A percentile compares a stretch with the other conserved stretches of the same genome.
phyloP scores from a whole-genome alignment of 2,329 filamentous ascomycete species.

The Cladosporium sp. region DNA sequence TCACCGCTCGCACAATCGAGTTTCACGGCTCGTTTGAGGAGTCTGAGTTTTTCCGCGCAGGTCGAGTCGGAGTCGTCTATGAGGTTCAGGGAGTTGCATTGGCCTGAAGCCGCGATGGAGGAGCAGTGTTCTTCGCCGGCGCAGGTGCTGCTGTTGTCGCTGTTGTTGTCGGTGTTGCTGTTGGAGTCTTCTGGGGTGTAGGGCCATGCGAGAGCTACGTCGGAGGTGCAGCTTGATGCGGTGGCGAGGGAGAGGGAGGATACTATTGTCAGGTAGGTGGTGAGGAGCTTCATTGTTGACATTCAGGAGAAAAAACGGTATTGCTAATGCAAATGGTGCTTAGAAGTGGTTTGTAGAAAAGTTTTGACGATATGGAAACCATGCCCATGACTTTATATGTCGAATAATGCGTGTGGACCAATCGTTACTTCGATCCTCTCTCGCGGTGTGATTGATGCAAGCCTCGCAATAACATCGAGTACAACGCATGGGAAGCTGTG shows the following conservation, averaged over 20 bases:
- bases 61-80: conserved; percentile 11
- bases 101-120: conserved; percentile 5
- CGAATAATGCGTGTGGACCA: no score
- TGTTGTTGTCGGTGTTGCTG: not conserved
- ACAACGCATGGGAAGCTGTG: no score
- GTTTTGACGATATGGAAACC: no score
- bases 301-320: no score
- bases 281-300: conserved; percentile 18
- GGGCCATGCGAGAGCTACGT: conserved; percentile 1
- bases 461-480: no score
- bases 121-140: conserved; percentile 6
- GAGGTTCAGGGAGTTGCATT: conserved; percentile 13
- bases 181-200: not conserved
- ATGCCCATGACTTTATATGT: no score
- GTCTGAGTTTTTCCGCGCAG: conserved; percentile 1
- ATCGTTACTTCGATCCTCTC: no score
- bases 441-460: no score
- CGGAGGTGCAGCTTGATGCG: conserved; percentile 4
- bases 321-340: no score
- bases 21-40: not conserved
- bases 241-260: not conserved
- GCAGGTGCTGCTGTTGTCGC: not conserved
- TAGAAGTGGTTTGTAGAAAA: no score
- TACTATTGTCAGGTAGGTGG: not conserved
- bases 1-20: no score